phyloP scores from a whole-genome alignment of 345 rosid species.

The Moricandia moricandioides region DNA sequence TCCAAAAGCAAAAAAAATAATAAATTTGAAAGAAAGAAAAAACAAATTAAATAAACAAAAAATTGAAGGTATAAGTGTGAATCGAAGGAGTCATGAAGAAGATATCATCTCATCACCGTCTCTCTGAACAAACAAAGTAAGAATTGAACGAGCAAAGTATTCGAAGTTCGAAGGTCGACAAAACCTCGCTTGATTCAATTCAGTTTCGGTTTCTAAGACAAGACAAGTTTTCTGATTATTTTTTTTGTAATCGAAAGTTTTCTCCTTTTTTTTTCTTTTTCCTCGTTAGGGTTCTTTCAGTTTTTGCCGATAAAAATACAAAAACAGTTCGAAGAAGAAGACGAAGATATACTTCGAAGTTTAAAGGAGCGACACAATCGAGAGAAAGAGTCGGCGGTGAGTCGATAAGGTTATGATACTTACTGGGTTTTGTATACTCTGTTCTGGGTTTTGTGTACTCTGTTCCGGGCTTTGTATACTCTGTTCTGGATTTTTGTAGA shows the following conservation, averaged over 20 bases:
- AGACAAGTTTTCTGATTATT: not conserved
- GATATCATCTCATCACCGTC: constrained; percentile 6
- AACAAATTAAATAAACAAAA: not conserved
- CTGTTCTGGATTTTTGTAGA: not conserved
- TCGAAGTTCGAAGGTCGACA: not conserved
- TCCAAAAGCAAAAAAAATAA: not conserved
- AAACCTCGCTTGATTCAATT: constrained; percentile 21
- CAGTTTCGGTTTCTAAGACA: constrained; percentile 17
- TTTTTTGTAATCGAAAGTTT: not conserved
- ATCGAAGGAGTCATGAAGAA: constrained; percentile 33
- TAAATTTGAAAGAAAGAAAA: not conserved
- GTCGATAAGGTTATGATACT: constrained; percentile 29
- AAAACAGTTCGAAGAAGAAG: not conserved
- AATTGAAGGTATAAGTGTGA: constrained; percentile 2
- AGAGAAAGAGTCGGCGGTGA: not conserved
- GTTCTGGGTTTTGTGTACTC: not conserved
- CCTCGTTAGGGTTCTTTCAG: constrained; percentile 33
- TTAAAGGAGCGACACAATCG: not conserved
- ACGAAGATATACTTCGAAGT: not conserved
- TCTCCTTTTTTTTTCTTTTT: not conserved
- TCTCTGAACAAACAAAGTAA: constrained; percentile 6
- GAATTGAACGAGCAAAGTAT: constrained; percentile 13
- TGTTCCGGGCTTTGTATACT: not conserved
- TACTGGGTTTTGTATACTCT: not conserved
- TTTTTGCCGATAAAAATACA: constrained; percentile 21